These are phyloP conservation scores for Penicillium pulvis DNA, from an alignment of 495 filamentous ascomycete genomes.

Conservation along the genomic window DNA sequence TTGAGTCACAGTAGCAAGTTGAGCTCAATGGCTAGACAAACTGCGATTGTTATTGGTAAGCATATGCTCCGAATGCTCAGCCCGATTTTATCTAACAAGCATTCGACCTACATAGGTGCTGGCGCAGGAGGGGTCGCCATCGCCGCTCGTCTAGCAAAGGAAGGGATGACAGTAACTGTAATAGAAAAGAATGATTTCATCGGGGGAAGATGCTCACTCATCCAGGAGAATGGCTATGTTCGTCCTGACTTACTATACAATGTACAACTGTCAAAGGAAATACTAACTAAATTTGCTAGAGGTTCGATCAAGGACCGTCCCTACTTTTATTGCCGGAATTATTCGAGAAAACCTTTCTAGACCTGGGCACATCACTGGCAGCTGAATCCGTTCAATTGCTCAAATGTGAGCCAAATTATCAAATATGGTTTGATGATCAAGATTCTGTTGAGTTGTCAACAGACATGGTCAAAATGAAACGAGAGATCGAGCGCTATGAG, in stretches of 20 bases:
- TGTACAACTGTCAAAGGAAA: neutral
- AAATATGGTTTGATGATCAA: slow-evolving; percentile 65
- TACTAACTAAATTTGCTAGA: slow-evolving; percentile 27
- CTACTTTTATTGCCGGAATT: slow-evolving; percentile 66
- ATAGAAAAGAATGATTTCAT: slow-evolving; percentile 3
- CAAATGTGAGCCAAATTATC: slow-evolving; percentile 72
- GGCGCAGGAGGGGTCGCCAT: slow-evolving; percentile 3
- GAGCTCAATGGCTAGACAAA: too few relatives aligned
- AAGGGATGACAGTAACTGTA: neutral
- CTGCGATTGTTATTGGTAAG: too few relatives aligned
- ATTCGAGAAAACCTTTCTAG: slow-evolving; percentile 63
- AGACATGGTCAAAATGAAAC: slow-evolving; percentile 66
- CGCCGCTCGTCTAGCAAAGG: neutral
- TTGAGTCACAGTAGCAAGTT: too few relatives aligned
- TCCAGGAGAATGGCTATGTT: neutral
- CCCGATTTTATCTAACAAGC: too few relatives aligned
- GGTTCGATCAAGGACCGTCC: slow-evolving; percentile 73
- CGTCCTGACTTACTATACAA: neutral
- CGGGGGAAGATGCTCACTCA: slow-evolving; percentile 1
- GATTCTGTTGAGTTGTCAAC: slow-evolving; percentile 58
- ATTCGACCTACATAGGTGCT: neutral
- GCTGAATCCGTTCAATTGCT: slow-evolving; percentile 60
- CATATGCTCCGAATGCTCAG: too few relatives aligned
- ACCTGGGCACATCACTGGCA: slow-evolving; percentile 61
- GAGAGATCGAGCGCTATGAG: slow-evolving; percentile 65